These are phyloP conservation scores for Wickerhamiella alocasiicola DNA, from an alignment of 805 yeast species.

Conservation along the genomic window DNA sequence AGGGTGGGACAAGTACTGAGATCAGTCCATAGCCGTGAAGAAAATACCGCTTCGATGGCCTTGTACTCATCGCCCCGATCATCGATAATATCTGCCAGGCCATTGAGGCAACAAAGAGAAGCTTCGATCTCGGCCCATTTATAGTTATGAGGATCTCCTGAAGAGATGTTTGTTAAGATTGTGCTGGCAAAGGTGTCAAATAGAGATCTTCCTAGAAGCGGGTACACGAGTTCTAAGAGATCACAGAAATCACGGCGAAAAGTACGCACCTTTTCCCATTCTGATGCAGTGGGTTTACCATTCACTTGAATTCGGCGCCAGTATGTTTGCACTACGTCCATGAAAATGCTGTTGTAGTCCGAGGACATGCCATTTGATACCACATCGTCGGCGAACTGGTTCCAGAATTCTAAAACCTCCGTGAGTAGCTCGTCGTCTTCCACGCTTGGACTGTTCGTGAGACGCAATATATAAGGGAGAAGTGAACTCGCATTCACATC, in stretches of 20 bases:
- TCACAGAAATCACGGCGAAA: slow-evolving; percentile 71
- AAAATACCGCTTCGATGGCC: slow-evolving; percentile 21
- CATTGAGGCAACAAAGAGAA: slow-evolving; percentile 44
- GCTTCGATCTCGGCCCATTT: slow-evolving; percentile 42
- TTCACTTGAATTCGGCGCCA: slow-evolving; percentile 50
- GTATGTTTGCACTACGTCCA: slow-evolving; percentile 45
- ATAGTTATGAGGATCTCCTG: background rate
- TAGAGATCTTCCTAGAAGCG: slow-evolving; percentile 45
- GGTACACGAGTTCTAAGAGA: slow-evolving; percentile 56
- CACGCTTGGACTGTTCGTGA: slow-evolving; percentile 16
- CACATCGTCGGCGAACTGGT: slow-evolving; percentile 24
- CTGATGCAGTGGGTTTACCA: slow-evolving; percentile 13
- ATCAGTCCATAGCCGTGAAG: slow-evolving; percentile 23
- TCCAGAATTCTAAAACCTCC: slow-evolving; percentile 28
- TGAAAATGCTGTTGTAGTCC: slow-evolving; percentile 26
- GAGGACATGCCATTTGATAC: slow-evolving; percentile 22
- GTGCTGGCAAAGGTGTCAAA: slow-evolving; percentile 32
- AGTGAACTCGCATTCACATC: slow-evolving; percentile 8
- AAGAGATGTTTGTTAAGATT: background rate
- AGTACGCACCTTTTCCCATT: slow-evolving; percentile 46
- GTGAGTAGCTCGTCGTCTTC: slow-evolving; percentile 24
- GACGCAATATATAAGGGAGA: slow-evolving; percentile 14
- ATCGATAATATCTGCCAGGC: slow-evolving; percentile 42
- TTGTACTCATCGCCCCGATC: slow-evolving; percentile 26
- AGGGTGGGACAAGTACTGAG: slow-evolving; percentile 20